Evolutionary conservation across 306 rosid species (phyloP).

Genomic region (Arachis stenosperma): DNA sequence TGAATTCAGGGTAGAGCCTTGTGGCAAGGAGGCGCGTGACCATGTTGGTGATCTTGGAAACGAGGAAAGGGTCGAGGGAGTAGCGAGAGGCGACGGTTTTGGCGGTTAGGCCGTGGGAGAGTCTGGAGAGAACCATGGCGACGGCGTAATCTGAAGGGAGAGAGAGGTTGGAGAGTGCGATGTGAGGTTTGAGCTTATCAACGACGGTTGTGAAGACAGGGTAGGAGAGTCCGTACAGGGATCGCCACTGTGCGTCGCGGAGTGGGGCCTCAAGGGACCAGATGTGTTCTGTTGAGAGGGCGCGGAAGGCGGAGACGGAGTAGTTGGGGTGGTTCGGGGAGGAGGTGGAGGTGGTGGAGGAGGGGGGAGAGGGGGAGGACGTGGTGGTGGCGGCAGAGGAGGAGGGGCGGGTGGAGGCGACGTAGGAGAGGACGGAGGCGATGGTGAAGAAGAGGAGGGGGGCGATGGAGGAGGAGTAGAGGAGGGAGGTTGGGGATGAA

Average conservation of each 20-base stretch:
- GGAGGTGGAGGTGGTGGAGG: slow-evolving; percentile 24
- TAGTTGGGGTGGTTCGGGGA: slow-evolving; percentile 51
- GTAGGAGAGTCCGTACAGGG: slow-evolving; percentile 85
- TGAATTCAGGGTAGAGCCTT: slow-evolving; percentile 85
- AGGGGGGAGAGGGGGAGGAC: not conserved
- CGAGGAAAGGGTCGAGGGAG: slow-evolving; percentile 91
- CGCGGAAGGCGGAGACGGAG: slow-evolving; percentile 89
- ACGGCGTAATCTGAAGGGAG: slow-evolving; percentile 89
- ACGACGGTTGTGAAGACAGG: slow-evolving; percentile 91
- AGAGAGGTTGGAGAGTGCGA: slow-evolving; percentile 81
- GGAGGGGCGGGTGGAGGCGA: slow-evolving; percentile 64
- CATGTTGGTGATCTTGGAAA: slow-evolving; percentile 95
- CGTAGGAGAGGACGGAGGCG: slow-evolving; percentile 89
- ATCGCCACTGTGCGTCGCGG: slow-evolving; percentile 93
- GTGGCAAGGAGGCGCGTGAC: slow-evolving; percentile 90
- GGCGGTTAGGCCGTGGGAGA: slow-evolving; percentile 82
- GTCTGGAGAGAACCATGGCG: slow-evolving; percentile 94
- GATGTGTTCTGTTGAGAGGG: slow-evolving; percentile 89
- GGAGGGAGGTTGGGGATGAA: slow-evolving; percentile 65
- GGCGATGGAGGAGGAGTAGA: slow-evolving; percentile 82
- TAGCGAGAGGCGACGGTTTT: slow-evolving; percentile 69
- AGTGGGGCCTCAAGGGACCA: slow-evolving; percentile 95
- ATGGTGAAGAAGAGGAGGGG: slow-evolving; percentile 96
- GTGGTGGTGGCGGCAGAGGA: slow-evolving; percentile 44
- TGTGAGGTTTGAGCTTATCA: slow-evolving; percentile 87